These are phyloP conservation scores for Blepharisma stoltei DNA, from an alignment of 73 alveolate genomes.

Conservation along the genomic window DNA sequence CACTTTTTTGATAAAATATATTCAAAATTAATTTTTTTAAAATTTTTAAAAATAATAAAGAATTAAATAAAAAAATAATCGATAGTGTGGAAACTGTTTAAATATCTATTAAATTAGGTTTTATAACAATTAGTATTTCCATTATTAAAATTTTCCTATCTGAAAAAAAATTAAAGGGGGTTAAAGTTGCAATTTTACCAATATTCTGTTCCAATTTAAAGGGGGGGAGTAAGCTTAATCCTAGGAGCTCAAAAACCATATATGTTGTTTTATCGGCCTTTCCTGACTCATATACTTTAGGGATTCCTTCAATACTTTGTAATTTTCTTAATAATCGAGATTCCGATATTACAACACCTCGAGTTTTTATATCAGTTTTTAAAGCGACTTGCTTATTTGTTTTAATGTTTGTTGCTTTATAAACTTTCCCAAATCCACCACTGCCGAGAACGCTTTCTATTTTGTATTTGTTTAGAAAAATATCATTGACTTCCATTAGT, in stretches of 20 bases:
- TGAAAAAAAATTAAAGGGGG: no score
- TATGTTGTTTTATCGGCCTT: background rate
- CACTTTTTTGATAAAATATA: no score
- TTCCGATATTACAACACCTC: background rate
- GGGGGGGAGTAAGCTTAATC: background rate
- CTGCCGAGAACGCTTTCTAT: conserved; percentile 22
- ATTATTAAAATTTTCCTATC: no score
- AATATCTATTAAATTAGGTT: no score
- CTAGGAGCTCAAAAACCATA: conserved; percentile 22
- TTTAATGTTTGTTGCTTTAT: background rate
- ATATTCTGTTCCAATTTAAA: no score
- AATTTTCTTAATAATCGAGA: background rate
- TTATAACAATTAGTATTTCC: no score
- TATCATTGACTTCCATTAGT: no score
- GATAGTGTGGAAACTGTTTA: no score
- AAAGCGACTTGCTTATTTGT: background rate
- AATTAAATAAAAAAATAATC: no score
- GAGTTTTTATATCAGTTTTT: background rate
- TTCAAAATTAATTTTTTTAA: no score
- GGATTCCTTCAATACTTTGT: conserved; percentile 21
- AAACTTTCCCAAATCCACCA: conserved; percentile 18
- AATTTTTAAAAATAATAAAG: no score
- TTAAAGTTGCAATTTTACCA: no score
- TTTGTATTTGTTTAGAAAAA: background rate
- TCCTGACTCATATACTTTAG: conserved; percentile 13